Conservation (phyloP, 2,329 filamentous ascomycete genomes). For the Pestalotiopsis sp. region DNA sequence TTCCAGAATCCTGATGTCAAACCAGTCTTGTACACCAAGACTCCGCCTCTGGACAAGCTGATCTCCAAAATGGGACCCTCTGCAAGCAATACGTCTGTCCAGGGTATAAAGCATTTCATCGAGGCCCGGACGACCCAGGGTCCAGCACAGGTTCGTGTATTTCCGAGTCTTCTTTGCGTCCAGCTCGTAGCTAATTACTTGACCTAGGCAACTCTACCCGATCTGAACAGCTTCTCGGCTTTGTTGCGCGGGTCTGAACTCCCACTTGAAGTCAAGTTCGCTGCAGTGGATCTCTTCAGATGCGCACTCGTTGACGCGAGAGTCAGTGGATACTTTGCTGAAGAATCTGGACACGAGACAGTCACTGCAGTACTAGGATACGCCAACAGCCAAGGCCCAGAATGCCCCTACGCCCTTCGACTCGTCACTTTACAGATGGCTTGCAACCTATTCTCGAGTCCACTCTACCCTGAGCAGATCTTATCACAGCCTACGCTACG, state of each 20-base stretch:
- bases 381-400: slow-evolving; percentile 53
- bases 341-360: slow-evolving; percentile 69
- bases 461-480: slow-evolving; percentile 70
- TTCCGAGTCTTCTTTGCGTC: neutral
- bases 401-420: slow-evolving; percentile 78
- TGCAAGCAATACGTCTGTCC: slow-evolving; percentile 63
- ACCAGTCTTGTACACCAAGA: slow-evolving; percentile 74
- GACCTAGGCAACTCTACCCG: slow-evolving; percentile 60
- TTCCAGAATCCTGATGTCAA: slow-evolving; percentile 66
- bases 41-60: slow-evolving; percentile 83
- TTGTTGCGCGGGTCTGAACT: slow-evolving; percentile 64
- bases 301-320: slow-evolving; percentile 77
- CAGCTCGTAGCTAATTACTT: neutral
- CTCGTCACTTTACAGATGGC: slow-evolving; percentile 82
- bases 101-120: slow-evolving; percentile 72
- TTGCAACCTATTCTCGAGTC: slow-evolving; percentile 82
- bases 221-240: slow-evolving; percentile 65
- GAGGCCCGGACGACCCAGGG: slow-evolving; percentile 60
- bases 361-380: slow-evolving; percentile 63
- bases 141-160: slow-evolving; percentile 54
- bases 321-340: slow-evolving; percentile 80
- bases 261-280: slow-evolving; percentile 71
- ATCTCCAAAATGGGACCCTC: slow-evolving; percentile 68
- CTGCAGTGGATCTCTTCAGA: slow-evolving; percentile 83
- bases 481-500: slow-evolving; percentile 56